phyloP scores from a whole-genome alignment of 73 alveolate genomes.

The Strombidium stylifer region DNA sequence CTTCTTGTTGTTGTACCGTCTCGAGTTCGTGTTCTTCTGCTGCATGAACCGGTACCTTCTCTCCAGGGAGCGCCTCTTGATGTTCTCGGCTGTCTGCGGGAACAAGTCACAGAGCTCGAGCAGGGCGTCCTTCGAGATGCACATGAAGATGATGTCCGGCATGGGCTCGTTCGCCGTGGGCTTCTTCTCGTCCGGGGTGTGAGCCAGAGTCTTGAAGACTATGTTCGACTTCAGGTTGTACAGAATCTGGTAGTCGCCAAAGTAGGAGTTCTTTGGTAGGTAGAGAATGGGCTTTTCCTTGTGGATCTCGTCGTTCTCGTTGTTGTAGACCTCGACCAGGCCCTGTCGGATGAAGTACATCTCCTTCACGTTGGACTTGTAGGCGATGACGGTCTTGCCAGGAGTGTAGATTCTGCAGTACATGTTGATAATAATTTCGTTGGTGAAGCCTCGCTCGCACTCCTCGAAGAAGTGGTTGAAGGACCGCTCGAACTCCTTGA shows the following conservation, averaged over 20 bases:
- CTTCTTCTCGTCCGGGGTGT: no score
- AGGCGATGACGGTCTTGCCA: conserved; percentile 1
- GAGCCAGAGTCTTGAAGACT: conserved; percentile 10
- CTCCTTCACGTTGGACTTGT: conserved; percentile 13
- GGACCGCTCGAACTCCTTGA: background rate
- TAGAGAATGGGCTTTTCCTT: no score
- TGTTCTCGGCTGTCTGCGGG: conserved; percentile 18
- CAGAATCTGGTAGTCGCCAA: conserved; percentile 43
- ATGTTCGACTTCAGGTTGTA: conserved; percentile 35
- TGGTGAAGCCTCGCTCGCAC: conserved; percentile 41
- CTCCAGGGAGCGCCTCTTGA: conserved; percentile 9
- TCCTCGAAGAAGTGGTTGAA: conserved; percentile 41
- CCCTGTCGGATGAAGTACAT: conserved; percentile 42
- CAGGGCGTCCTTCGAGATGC: conserved; percentile 17
- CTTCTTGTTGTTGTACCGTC: no score
- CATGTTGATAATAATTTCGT: conserved; percentile 36
- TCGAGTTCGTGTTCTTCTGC: no score
- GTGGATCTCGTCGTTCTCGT: no score
- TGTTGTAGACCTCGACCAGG: conserved; percentile 11
- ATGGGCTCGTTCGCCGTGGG: no score
- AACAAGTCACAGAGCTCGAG: conserved; percentile 6
- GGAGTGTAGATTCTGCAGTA: conserved; percentile 29
- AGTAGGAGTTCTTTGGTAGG: conserved; percentile 23
- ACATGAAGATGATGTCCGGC: conserved; percentile 30
- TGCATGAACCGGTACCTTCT: conserved; percentile 15